Conservation (phyloP, 768 basidiomycete genomes). For the Pleurotus salmoneostramineus region DNA sequence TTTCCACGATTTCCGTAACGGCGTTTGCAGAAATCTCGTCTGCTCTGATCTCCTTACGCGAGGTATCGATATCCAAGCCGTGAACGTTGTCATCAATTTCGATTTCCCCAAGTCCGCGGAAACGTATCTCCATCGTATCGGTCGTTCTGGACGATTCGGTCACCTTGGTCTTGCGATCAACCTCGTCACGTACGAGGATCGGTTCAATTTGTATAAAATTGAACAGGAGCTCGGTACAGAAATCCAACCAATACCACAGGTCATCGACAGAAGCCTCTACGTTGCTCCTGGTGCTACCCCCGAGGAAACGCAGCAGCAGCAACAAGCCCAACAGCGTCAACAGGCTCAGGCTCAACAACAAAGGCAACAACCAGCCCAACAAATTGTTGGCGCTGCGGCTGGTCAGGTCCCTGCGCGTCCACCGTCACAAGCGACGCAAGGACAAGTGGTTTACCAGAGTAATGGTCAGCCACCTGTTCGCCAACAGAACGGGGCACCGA, state of each 20-base stretch:
- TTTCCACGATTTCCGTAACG: slow-evolving; percentile 99
- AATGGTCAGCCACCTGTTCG: slow-evolving; percentile 23
- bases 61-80: slow-evolving; percentile 99
- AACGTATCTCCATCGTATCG: slow-evolving; percentile 97
- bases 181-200: slow-evolving; percentile 95
- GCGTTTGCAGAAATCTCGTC: slow-evolving; percentile 97
- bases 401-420: slow-evolving; percentile 10
- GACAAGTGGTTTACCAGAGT: slow-evolving; percentile 31
- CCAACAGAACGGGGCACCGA: slow-evolving; percentile 19
- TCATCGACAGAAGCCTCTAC: slow-evolving; percentile 89
- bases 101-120: slow-evolving; percentile 99
- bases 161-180: slow-evolving; percentile 97
- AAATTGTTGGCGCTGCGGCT: slow-evolving; percentile 11
- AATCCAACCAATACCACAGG: slow-evolving; percentile 91
- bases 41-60: slow-evolving; percentile 97
- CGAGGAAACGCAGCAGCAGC: slow-evolving; percentile 31
- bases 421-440: slow-evolving; percentile 7
- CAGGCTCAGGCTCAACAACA: slow-evolving; percentile 34
- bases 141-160: slow-evolving; percentile 95
- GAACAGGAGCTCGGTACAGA: slow-evolving; percentile 99
- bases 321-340: slow-evolving; percentile 23
- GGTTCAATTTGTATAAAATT: slow-evolving; percentile 96
- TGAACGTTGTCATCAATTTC: slow-evolving; percentile 99
- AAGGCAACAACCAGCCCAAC: slow-evolving; percentile 26
- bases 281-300: slow-evolving; percentile 70